Percentiles rank a stretch among this genome's conserved stretches.
phyloP scores from a whole-genome alignment of 768 basidiomycete genomes.

The Mycena albidolilacea region DNA sequence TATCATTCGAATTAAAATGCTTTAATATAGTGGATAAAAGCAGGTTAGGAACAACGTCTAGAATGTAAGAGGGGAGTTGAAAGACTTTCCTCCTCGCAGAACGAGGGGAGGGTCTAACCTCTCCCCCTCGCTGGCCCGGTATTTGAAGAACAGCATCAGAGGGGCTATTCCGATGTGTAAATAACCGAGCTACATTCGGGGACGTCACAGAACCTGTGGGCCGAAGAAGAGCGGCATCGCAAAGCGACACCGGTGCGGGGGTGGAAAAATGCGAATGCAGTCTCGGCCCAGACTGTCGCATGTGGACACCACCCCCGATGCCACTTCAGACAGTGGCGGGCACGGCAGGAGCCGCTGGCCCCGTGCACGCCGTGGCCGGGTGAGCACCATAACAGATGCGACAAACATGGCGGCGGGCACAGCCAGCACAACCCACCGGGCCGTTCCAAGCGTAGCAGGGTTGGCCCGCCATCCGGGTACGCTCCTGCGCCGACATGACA shows the following conservation, averaged over 20 bases:
- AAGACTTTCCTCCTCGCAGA: conserved; percentile 28
- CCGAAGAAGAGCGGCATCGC: not conserved
- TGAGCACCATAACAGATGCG: too few relatives aligned
- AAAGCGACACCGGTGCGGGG: not conserved
- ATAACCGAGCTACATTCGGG: conserved; percentile 25
- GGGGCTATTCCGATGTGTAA: conserved; percentile 5
- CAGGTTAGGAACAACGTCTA: not conserved
- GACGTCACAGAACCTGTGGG: not conserved
- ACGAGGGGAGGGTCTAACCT: conserved; percentile 19
- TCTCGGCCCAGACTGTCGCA: not conserved
- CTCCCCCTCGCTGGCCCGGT: conserved; percentile 27
- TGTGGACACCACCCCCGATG: not conserved
- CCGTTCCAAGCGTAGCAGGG: too few relatives aligned
- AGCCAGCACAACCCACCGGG: too few relatives aligned
- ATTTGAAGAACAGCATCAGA: not conserved
- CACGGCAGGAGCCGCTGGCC: too few relatives aligned
- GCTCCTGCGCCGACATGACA: too few relatives aligned
- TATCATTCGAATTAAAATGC: not conserved
- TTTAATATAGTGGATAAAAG: not conserved
- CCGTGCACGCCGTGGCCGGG: too few relatives aligned
- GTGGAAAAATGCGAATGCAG: not conserved
- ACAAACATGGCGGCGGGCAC: too few relatives aligned
- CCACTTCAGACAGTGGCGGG: not conserved
- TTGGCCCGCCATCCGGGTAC: too few relatives aligned
- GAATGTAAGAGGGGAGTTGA: not conserved